Evolutionary conservation across 805 yeast genomes (phyloP).

Genomic region (Kodamaea kakaduensis): DNA sequence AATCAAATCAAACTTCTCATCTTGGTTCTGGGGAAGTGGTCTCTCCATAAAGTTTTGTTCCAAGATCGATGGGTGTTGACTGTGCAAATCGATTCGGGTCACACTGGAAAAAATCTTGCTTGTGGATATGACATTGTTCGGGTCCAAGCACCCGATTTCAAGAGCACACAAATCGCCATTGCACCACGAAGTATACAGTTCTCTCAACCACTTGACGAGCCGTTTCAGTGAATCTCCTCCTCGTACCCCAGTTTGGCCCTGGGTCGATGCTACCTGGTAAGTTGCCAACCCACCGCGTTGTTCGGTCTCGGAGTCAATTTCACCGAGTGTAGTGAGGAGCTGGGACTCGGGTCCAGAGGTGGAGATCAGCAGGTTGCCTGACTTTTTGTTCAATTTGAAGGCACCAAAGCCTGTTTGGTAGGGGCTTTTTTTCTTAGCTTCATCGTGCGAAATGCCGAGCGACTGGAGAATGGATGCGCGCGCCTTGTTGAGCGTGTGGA

Average conservation of each 20-base stretch:
- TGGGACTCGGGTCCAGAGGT: slow-evolving; percentile 2
- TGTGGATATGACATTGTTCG: slow-evolving; percentile 63
- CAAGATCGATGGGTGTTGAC: slow-evolving; percentile 66
- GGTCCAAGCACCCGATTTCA: slow-evolving; percentile 81
- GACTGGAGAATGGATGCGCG: slow-evolving; percentile 37
- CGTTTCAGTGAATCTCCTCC: slow-evolving; percentile 92
- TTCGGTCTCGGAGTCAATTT: slow-evolving; percentile 58
- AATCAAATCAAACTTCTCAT: slow-evolving; percentile 56
- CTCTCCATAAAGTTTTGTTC: slow-evolving; percentile 85
- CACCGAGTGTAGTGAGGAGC: slow-evolving; percentile 33
- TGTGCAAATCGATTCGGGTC: slow-evolving; percentile 70
- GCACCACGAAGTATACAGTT: slow-evolving; percentile 12
- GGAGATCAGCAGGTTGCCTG: slow-evolving; percentile 4
- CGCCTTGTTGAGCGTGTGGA: slow-evolving; percentile 65
- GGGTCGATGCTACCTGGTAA: slow-evolving; percentile 81
- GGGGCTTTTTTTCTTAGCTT: background rate
- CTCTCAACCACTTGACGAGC: slow-evolving; percentile 67
- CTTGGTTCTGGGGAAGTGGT: slow-evolving; percentile 47
- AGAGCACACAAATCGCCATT: slow-evolving; percentile 41
- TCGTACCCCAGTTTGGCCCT: slow-evolving; percentile 71
- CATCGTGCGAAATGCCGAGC: slow-evolving; percentile 17
- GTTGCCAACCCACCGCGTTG: slow-evolving; percentile 71
- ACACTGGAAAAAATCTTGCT: slow-evolving; percentile 50
- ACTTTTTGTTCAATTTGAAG: slow-evolving; percentile 5
- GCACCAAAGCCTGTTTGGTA: slow-evolving; percentile 1